These are phyloP conservation scores for Mycena venus DNA, from an alignment of 768 basidiomycete species.

Conservation along the genomic window DNA sequence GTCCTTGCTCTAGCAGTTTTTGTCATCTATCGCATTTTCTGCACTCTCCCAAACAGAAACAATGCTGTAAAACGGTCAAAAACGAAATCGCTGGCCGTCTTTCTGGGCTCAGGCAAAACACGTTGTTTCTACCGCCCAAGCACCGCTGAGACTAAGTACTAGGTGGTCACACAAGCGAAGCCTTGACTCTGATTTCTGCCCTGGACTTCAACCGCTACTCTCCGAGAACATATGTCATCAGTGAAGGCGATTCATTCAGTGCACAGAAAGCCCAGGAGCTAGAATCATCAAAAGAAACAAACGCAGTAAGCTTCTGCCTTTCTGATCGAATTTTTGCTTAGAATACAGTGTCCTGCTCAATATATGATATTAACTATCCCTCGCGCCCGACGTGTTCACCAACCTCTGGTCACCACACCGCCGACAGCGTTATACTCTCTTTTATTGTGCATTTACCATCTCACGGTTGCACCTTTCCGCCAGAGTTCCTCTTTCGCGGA, in stretches of 20 bases:
- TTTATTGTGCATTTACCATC: conserved; percentile 67
- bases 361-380: conserved; percentile 80
- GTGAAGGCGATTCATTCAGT: conserved; percentile 87
- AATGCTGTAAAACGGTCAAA: neutral
- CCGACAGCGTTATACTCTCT: conserved; percentile 76
- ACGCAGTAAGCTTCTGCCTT: conserved; percentile 30
- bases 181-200: conserved; percentile 76
- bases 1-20: neutral
- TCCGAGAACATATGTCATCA: conserved; percentile 84
- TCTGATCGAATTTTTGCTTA: neutral
- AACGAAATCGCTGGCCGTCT: conserved; percentile 72
- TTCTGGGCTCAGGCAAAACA: conserved; percentile 91
- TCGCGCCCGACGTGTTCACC: conserved; percentile 90
- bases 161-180: conserved; percentile 98
- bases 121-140: conserved; percentile 2
- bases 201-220: conserved; percentile 83
- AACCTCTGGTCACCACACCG: conserved; percentile 78
- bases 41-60: conserved; percentile 18
- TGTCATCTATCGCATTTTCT: conserved; percentile 28
- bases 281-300: conserved; percentile 60
- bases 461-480: conserved; percentile 68
- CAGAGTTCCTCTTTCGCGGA: conserved; percentile 71
- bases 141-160: conserved; percentile 29
- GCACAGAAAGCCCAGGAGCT: conserved; percentile 74
- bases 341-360: conserved; percentile 17